phyloP scores from a whole-genome alignment of 2,329 filamentous ascomycete species.

The Cladosporium phlei region DNA sequence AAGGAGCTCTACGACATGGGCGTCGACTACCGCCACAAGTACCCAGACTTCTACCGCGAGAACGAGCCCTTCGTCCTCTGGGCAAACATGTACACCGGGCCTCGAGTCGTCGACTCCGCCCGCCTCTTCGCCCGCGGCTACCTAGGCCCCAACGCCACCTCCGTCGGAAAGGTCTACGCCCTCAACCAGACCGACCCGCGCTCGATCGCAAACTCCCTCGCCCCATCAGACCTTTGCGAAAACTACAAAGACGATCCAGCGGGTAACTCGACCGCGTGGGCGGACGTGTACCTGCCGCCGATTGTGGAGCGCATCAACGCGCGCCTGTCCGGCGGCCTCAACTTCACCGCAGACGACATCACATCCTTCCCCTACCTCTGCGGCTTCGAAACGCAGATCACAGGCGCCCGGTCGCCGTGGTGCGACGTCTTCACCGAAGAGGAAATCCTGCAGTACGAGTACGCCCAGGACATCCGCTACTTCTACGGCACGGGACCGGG shows the following conservation, averaged over 20 bases:
- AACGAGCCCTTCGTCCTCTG: slow-evolving; percentile 54
- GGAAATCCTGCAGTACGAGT: slow-evolving; percentile 60
- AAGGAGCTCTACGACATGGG: slow-evolving; percentile 58
- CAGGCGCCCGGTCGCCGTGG: slow-evolving; percentile 53
- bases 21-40: slow-evolving; percentile 43
- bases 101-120: slow-evolving; percentile 57
- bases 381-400: slow-evolving; percentile 65
- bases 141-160: slow-evolving; percentile 52
- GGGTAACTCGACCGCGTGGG: slow-evolving; percentile 47
- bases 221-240: slow-evolving; percentile 59
- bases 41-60: slow-evolving; percentile 47
- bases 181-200: slow-evolving; percentile 53
- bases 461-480: slow-evolving; percentile 62
- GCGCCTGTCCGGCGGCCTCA: slow-evolving; percentile 54
- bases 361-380: slow-evolving; percentile 61
- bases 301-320: slow-evolving; percentile 52
- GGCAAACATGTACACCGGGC: slow-evolving; percentile 56
- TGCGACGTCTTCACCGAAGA: slow-evolving; percentile 57
- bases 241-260: slow-evolving; percentile 53
- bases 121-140: slow-evolving; percentile 59
- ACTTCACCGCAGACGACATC: slow-evolving; percentile 51
- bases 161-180: slow-evolving; percentile 53
- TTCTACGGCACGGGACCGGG: slow-evolving; percentile 57
- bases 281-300: slow-evolving; percentile 49
- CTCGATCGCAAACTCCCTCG: slow-evolving; percentile 58